phyloP scores from a whole-genome alignment of 1,284 basidiomycete species.

The Malassezia arunalokei region DNA sequence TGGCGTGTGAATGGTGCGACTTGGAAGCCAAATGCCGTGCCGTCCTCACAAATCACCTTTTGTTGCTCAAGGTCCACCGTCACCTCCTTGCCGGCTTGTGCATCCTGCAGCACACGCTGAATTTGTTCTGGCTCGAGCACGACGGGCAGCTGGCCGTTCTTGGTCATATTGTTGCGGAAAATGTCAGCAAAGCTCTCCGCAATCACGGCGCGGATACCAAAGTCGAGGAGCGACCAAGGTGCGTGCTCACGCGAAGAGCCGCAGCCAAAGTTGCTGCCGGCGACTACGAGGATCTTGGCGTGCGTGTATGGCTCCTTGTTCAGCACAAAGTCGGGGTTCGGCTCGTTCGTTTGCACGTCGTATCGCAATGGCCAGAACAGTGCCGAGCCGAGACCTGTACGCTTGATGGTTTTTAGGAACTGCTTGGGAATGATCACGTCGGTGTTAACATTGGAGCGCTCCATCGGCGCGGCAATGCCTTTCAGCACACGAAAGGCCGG shows the following conservation, averaged over 20 bases:
- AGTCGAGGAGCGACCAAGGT: conserved; percentile 42
- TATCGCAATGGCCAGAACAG: conserved; percentile 41
- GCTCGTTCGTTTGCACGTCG: conserved; percentile 35
- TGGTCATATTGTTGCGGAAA: conserved; percentile 39
- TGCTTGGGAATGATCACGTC: conserved; percentile 45
- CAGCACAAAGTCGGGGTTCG: conserved; percentile 30
- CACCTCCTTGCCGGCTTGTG: conserved; percentile 33
- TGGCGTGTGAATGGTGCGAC: conserved; percentile 32
- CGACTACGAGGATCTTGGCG: conserved; percentile 37
- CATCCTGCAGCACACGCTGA: conserved; percentile 26
- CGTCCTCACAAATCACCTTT: conserved; percentile 30
- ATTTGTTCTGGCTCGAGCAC: conserved; percentile 27
- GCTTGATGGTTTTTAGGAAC: conserved; percentile 45
- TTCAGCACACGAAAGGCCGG: conserved; percentile 35
- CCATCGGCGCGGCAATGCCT: conserved; percentile 40
- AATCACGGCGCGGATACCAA: conserved; percentile 40
- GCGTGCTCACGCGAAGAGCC: conserved; percentile 41
- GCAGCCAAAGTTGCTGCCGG: conserved; percentile 42
- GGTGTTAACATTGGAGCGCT: conserved; percentile 42
- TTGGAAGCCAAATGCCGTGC: conserved; percentile 30
- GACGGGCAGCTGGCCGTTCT: conserved; percentile 40
- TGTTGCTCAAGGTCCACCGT: conserved; percentile 35
- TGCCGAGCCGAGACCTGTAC: conserved; percentile 38
- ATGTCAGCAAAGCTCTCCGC: conserved; percentile 40
- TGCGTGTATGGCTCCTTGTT: conserved; percentile 33